Percentiles rank a stretch among this genome's conserved stretches.
phyloP scores from a whole-genome alignment of 768 basidiomycete genomes.

The Amanita rimosa region DNA sequence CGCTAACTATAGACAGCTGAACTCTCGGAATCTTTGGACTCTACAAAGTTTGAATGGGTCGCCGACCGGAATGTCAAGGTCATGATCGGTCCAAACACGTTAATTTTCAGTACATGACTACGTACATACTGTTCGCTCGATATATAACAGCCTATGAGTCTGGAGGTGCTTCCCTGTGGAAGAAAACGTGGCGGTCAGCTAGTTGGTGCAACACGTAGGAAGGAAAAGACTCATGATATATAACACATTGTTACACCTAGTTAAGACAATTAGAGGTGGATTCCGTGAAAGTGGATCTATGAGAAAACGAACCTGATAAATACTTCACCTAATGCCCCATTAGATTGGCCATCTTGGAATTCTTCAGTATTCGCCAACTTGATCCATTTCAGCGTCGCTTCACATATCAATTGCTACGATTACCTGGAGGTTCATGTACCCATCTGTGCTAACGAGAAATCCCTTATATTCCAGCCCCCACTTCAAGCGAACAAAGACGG shows the following conservation, averaged over 20 bases:
- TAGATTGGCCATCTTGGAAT: slow-evolving; percentile 91
- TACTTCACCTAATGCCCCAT: slow-evolving; percentile 95
- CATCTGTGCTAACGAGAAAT: slow-evolving; percentile 96
- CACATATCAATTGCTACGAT: background rate
- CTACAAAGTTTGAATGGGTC: slow-evolving; percentile 6
- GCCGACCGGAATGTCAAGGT: slow-evolving; percentile 2
- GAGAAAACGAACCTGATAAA: slow-evolving; percentile 74
- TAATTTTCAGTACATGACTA: slow-evolving; percentile 4
- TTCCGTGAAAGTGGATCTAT: background rate
- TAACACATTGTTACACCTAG: slow-evolving; percentile 89
- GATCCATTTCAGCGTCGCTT: background rate
- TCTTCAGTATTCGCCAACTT: slow-evolving; percentile 99
- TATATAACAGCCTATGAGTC: slow-evolving; percentile 18
- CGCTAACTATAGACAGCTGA: background rate
- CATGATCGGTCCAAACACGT: slow-evolving; percentile 2
- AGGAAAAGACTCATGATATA: slow-evolving; percentile 66
- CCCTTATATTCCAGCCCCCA: slow-evolving; percentile 99
- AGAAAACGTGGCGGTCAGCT: slow-evolving; percentile 3
- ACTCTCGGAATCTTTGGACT: background rate
- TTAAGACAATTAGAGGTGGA: slow-evolving; percentile 4
- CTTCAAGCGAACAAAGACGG: slow-evolving; percentile 89
- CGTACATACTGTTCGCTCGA: background rate
- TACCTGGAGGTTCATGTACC: slow-evolving; percentile 99
- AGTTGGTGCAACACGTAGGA: slow-evolving; percentile 11
- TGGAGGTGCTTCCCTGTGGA: slow-evolving; percentile 65